These are phyloP conservation scores for Chaetomiaceae sp. DNA, from an alignment of 2,329 filamentous ascomycete species.

Conservation along the genomic window DNA sequence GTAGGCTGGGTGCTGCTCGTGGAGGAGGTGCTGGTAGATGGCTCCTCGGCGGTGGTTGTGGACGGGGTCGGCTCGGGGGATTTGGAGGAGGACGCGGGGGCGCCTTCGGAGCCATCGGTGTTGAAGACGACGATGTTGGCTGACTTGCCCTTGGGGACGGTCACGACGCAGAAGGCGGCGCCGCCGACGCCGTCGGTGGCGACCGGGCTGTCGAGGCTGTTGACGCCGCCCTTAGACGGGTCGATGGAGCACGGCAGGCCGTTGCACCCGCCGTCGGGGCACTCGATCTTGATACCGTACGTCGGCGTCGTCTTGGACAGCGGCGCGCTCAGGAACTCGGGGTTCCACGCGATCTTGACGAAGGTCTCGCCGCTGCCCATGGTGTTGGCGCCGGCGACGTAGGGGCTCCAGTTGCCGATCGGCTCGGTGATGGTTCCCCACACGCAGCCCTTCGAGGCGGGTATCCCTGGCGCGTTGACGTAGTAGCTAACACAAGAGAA, in stretches of 20 bases:
- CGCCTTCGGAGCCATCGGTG: constrained; percentile 37
- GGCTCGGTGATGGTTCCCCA: constrained; percentile 63
- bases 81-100: constrained; percentile 14
- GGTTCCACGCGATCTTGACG: constrained; percentile 74
- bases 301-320: constrained; percentile 54
- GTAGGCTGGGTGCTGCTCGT: neutral
- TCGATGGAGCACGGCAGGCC: constrained; percentile 72
- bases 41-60: constrained; percentile 8
- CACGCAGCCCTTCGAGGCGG: constrained; percentile 56
- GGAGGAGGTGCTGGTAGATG: constrained; percentile 2
- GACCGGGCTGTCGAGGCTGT: constrained; percentile 53
- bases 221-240: constrained; percentile 50
- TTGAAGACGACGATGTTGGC: constrained; percentile 63
- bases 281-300: constrained; percentile 67
- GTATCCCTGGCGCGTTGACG: constrained; percentile 67
- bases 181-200: constrained; percentile 59
- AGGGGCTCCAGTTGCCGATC: constrained; percentile 72
- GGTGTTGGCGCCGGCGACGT: constrained; percentile 71
- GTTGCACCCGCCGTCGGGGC: constrained; percentile 60
- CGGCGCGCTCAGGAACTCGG: constrained; percentile 58
- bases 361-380: constrained; percentile 61
- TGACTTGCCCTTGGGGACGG: constrained; percentile 59
- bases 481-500: constrained; percentile 54
- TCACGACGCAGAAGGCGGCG: constrained; percentile 70
- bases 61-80: constrained; percentile 15